phyloP scores from a whole-genome alignment of 495 filamentous ascomycete genomes.

The Bathelium albidoporum region DNA sequence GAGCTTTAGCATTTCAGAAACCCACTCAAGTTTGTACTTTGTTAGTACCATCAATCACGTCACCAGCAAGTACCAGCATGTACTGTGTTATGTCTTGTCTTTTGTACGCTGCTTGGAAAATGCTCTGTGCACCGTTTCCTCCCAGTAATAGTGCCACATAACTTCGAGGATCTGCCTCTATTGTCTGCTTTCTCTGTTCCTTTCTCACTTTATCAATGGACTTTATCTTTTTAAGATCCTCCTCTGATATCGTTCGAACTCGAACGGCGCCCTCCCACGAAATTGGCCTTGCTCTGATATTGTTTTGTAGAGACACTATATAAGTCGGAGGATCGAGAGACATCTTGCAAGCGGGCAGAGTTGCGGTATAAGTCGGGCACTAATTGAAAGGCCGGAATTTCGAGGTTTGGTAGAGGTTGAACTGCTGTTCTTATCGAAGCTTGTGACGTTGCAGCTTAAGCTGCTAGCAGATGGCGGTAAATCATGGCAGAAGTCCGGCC shows the following conservation, averaged over 20 bases:
- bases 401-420: background rate
- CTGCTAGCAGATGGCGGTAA: background rate
- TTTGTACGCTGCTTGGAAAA: constrained; percentile 69
- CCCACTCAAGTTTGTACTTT: background rate
- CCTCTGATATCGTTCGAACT: constrained; percentile 85
- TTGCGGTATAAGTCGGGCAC: background rate
- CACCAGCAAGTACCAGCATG: constrained; percentile 77
- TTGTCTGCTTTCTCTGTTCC: constrained; percentile 69
- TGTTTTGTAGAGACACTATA: constrained; percentile 82
- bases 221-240: constrained; percentile 91
- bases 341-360: constrained; percentile 40
- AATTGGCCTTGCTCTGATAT: constrained; percentile 87
- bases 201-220: constrained; percentile 93
- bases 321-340: constrained; percentile 86
- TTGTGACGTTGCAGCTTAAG: constrained; percentile 4
- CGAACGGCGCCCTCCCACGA: constrained; percentile 97
- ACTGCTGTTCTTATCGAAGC: constrained; percentile 3
- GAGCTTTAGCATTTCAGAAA: background rate
- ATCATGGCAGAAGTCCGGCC: background rate
- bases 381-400: background rate
- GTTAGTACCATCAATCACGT: constrained; percentile 72
- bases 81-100: constrained; percentile 87
- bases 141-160: constrained; percentile 76
- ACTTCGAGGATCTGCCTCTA: constrained; percentile 66
- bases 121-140: constrained; percentile 55